phyloP scores from a whole-genome alignment of 768 basidiomycete species.

The Auricularia sp. region DNA sequence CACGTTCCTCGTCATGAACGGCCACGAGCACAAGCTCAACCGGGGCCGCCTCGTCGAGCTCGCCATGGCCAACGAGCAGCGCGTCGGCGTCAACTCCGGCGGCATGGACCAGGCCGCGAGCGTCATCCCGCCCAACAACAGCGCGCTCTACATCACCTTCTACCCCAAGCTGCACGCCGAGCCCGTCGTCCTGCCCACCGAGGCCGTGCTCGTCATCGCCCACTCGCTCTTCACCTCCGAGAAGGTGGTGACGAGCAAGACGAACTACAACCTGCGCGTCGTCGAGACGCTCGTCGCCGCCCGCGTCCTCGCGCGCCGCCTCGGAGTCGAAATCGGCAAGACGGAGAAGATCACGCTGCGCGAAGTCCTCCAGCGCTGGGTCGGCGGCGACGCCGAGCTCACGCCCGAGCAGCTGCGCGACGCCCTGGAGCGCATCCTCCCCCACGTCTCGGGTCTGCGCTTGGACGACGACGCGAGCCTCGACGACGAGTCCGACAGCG shows the following conservation, averaged over 20 bases:
- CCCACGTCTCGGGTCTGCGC: conserved; percentile 44
- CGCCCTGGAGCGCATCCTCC: conserved; percentile 37
- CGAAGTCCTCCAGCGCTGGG: conserved; percentile 53
- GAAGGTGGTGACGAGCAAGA: conserved; percentile 67
- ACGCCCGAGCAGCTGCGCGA: conserved; percentile 35
- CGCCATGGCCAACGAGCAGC: conserved; percentile 75
- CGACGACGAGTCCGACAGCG: conserved; percentile 36
- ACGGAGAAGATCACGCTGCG: conserved; percentile 53
- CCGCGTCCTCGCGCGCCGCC: conserved; percentile 52
- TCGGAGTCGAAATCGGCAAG: conserved; percentile 36
- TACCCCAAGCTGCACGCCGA: conserved; percentile 61
- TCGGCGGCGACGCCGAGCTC: conserved; percentile 41
- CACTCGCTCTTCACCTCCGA: conserved; percentile 78
- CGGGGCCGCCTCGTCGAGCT: conserved; percentile 71
- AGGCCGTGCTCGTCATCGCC: conserved; percentile 62
- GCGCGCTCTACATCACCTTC: conserved; percentile 75
- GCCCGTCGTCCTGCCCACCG: conserved; percentile 50
- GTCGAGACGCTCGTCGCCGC: conserved; percentile 84
- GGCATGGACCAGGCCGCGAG: conserved; percentile 92
- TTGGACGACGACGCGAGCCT: conserved; percentile 20
- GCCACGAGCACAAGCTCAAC: conserved; percentile 42
- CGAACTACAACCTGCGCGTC: conserved; percentile 80
- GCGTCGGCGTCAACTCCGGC: conserved; percentile 73
- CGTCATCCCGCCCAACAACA: conserved; percentile 49
- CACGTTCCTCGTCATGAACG: conserved; percentile 69